Percentiles rank a stretch among this genome's conserved stretches.
phyloP scores from a whole-genome alignment of 164 flowering plant genomes.

The Brasenia schreberi region DNA sequence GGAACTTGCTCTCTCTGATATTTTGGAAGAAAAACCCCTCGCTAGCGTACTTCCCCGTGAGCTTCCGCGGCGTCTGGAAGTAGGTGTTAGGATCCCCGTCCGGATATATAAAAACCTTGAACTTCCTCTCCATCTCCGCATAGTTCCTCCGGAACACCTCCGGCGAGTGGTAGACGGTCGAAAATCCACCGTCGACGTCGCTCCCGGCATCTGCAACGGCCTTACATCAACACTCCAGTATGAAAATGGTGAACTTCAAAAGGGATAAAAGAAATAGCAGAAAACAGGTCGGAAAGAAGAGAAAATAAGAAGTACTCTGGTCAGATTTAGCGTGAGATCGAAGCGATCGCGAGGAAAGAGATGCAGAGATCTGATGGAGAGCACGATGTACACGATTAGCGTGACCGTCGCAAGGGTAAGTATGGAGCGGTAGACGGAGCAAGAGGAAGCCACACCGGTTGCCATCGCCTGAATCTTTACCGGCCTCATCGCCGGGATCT shows the following conservation, averaged over 20 bases:
- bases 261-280: background rate
- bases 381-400: slow-evolving; percentile 41
- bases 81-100: slow-evolving; percentile 89
- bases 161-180: slow-evolving; percentile 54
- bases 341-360: slow-evolving; percentile 13
- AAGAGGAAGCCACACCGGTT: background rate
- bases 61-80: slow-evolving; percentile 91
- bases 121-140: slow-evolving; percentile 64
- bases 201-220: slow-evolving; percentile 11
- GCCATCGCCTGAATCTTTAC: background rate
- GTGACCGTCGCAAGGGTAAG: slow-evolving; percentile 50
- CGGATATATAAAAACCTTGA: slow-evolving; percentile 81
- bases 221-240: slow-evolving; percentile 16
- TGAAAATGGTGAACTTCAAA: slow-evolving; percentile 6
- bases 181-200: slow-evolving; percentile 4
- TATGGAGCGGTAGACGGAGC: slow-evolving; percentile 39
- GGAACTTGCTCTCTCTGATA: slow-evolving; percentile 67
- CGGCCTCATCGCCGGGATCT: background rate
- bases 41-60: slow-evolving; percentile 94
- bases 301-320: background rate
- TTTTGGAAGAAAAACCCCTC: slow-evolving; percentile 97
- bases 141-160: slow-evolving; percentile 50
- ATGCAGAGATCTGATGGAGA: slow-evolving; percentile 49
- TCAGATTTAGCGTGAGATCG: background rate
- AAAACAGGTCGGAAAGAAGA: background rate